Conservation (phyloP, 306 rosid species). For the Trifolium fragiferum region DNA sequence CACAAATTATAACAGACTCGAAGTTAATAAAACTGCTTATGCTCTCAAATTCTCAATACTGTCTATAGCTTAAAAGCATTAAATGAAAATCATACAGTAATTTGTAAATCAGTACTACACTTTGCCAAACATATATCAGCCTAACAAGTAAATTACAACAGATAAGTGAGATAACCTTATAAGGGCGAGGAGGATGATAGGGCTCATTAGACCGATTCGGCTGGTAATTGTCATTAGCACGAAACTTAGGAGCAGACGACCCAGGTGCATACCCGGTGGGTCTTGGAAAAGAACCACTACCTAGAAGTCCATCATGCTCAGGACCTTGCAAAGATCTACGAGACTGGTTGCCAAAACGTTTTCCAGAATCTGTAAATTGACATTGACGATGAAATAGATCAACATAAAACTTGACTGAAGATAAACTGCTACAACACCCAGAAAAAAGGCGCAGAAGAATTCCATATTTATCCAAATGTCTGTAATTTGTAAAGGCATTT, state of each 20-base stretch:
- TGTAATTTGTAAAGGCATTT: constrained; percentile 14
- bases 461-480: constrained; percentile 25
- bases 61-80: constrained; percentile 19
- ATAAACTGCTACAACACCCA: constrained; percentile 36
- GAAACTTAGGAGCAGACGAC: constrained; percentile 63
- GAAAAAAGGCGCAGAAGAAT: constrained; percentile 15
- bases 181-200: constrained; percentile 94
- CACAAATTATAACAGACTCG: background rate
- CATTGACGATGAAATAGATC: constrained; percentile 37
- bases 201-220: constrained; percentile 77
- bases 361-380: constrained; percentile 70
- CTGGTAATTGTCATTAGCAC: constrained; percentile 63
- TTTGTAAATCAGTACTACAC: background rate
- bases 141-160: constrained; percentile 26
- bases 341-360: constrained; percentile 68
- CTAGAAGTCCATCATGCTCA: constrained; percentile 99
- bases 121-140: constrained; percentile 23
- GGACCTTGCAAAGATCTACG: constrained; percentile 81
- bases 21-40: constrained; percentile 31
- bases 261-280: constrained; percentile 81
- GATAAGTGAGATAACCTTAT: constrained; percentile 63
- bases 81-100: constrained; percentile 31
- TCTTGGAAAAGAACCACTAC: constrained; percentile 96
- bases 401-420: constrained; percentile 16
- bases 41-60: constrained; percentile 11